Percentiles rank a stretch among this genome's conserved stretches.
Conservation (phyloP, 176 grass and related monocot genomes). For the Oryza officinalis region DNA sequence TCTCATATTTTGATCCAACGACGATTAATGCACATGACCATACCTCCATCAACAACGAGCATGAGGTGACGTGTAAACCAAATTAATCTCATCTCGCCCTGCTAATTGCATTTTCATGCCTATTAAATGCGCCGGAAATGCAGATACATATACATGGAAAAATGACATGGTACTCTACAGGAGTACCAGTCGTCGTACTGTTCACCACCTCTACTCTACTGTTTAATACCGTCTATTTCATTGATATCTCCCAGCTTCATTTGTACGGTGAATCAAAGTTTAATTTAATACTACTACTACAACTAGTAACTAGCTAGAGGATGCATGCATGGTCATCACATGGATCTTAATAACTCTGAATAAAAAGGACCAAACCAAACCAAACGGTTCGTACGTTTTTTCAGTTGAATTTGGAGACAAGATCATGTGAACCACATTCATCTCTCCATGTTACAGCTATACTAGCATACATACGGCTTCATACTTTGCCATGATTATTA, state of each 20-base stretch:
- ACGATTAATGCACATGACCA: background rate
- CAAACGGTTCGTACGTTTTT: background rate
- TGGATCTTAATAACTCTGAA: background rate
- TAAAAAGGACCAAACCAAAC: background rate
- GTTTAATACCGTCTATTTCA: background rate
- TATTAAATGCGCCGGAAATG: slow-evolving; percentile 33
- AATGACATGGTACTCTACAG: background rate
- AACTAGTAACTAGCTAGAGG: no score
- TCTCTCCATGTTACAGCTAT: background rate
- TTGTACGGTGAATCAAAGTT: background rate
- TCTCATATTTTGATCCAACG: background rate
- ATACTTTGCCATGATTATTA: no score
- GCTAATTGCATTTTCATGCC: background rate
- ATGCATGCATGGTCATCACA: background rate
- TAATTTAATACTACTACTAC: background rate
- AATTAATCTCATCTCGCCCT: background rate
- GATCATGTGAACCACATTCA: background rate
- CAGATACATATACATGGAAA: background rate
- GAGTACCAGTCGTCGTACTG: background rate
- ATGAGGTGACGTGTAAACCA: background rate
- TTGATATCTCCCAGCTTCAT: background rate
- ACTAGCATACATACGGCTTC: no score
- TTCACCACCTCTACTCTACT: background rate
- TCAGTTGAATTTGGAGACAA: background rate
- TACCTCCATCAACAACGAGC: background rate